These are phyloP conservation scores for Penicillium odoratum DNA, from an alignment of 495 filamentous ascomycete species.

Conservation along the genomic window DNA sequence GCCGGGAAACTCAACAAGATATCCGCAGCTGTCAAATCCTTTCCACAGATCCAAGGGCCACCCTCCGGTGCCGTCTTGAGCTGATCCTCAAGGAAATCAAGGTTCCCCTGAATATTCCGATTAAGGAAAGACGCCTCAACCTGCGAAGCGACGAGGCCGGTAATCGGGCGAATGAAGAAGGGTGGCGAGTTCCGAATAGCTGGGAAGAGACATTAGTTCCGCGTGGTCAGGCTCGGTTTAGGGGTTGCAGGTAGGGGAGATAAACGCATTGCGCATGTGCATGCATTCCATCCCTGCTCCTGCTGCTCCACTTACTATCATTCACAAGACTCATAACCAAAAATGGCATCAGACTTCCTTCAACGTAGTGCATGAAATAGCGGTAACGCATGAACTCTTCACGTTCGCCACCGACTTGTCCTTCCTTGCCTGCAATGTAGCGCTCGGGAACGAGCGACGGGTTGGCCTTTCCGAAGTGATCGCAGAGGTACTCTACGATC, in stretches of 20 bases:
- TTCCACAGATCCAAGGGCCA: slow-evolving; percentile 71
- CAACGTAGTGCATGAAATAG: slow-evolving; percentile 79
- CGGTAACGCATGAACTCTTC: slow-evolving; percentile 76
- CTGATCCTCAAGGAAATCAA: slow-evolving; percentile 71
- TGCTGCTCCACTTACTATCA: slow-evolving; percentile 42
- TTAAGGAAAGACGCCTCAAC: slow-evolving; percentile 60
- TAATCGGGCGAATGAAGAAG: slow-evolving; percentile 84
- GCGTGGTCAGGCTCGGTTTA: too few relatives aligned
- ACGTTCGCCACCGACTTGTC: slow-evolving; percentile 64
- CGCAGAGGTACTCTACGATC: slow-evolving; percentile 78
- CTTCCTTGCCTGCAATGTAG: slow-evolving; percentile 52
- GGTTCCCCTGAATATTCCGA: slow-evolving; percentile 63
- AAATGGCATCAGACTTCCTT: slow-evolving; percentile 76
- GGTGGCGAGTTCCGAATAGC: slow-evolving; percentile 66
- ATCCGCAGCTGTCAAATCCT: slow-evolving; percentile 72
- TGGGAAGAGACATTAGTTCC: slow-evolving; percentile 20
- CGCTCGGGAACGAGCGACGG: slow-evolving; percentile 61
- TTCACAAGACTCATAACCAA: slow-evolving; percentile 60
- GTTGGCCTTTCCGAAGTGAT: slow-evolving; percentile 59
- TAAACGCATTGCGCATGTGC: too few relatives aligned
- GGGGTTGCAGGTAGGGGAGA: neutral
- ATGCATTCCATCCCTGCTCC: neutral
- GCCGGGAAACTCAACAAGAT: slow-evolving; percentile 78
- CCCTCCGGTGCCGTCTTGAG: slow-evolving; percentile 61
- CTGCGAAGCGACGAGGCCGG: slow-evolving; percentile 59